These are phyloP conservation scores for Cryphonectria carpinicola DNA, from an alignment of 2,329 filamentous ascomycete species.

Conservation along the genomic window DNA sequence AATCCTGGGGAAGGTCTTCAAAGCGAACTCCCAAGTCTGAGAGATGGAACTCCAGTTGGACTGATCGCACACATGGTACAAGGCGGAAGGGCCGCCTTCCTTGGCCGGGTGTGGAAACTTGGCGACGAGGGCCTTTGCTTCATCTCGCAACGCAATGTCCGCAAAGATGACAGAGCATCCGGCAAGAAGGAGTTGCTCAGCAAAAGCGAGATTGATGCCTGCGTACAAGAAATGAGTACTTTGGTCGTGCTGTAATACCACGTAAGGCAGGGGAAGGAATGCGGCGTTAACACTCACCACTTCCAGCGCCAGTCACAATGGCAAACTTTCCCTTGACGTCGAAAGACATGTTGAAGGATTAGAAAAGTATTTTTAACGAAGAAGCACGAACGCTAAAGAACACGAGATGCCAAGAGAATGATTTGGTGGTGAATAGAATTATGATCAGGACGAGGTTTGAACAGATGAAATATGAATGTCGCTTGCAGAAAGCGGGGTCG, in stretches of 20 bases:
- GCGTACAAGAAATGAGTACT: not conserved
- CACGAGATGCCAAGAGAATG: not conserved
- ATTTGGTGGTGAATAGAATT: not conserved
- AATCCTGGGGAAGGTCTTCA: constrained; percentile 31
- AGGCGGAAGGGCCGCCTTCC: constrained; percentile 4
- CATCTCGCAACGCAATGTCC: constrained; percentile 33
- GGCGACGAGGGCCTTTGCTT: constrained; percentile 31
- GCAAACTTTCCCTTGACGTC: constrained; percentile 29
- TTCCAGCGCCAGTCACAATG: constrained; percentile 22
- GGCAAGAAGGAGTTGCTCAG: constrained; percentile 31
- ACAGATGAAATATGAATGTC: not conserved
- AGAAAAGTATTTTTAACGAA: not conserved
- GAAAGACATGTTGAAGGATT: constrained; percentile 22
- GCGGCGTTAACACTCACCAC: constrained; percentile 11
- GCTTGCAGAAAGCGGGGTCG: not conserved
- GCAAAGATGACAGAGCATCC: constrained; percentile 36
- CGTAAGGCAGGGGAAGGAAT: not conserved
- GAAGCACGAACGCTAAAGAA: not conserved
- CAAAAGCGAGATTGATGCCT: constrained; percentile 35
- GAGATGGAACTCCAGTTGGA: constrained; percentile 36
- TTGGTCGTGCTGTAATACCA: not conserved
- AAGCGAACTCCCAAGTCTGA: constrained; percentile 28
- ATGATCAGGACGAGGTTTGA: not conserved
- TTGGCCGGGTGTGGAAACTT: constrained; percentile 24
- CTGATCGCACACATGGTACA: constrained; percentile 30